A percentile compares a stretch with the other conserved stretches of the same genome.
Evolutionary conservation across 2,329 filamentous ascomycete genomes (phyloP).

Genomic region (Botryotinia convoluta): DNA sequence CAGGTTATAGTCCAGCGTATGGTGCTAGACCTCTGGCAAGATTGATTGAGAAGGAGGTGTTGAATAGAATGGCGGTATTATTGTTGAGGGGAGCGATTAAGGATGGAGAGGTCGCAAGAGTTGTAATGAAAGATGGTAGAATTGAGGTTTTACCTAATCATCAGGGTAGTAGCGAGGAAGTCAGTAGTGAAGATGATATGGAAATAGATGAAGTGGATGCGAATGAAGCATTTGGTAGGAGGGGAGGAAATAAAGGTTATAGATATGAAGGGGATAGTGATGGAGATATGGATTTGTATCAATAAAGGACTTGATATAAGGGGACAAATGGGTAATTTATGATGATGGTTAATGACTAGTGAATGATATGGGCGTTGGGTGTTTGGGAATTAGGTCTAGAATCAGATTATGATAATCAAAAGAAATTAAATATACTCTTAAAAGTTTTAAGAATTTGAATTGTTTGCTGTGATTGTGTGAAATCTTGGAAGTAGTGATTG

Average conservation of each 20-base stretch:
- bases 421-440: not conserved
- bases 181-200: conserved; percentile 68
- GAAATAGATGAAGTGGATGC: conserved; percentile 54
- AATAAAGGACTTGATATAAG: conserved; percentile 30
- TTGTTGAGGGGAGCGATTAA: conserved; percentile 81
- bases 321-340: not conserved
- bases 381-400: not conserved
- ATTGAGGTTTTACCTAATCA: conserved; percentile 85
- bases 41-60: conserved; percentile 94
- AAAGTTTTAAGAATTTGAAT: not conserved
- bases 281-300: conserved; percentile 59
- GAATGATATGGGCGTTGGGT: conserved; percentile 6
- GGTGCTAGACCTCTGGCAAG: conserved; percentile 85
- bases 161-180: conserved; percentile 64
- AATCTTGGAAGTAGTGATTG: not conserved
- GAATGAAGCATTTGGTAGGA: conserved; percentile 51
- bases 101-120: conserved; percentile 79
- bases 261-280: conserved; percentile 32
- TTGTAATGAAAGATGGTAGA: conserved; percentile 76
- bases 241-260: not conserved
- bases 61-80: conserved; percentile 88
- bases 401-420: not conserved
- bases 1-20: conserved; percentile 93
- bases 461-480: not conserved
- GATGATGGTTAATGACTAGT: not conserved